Evolutionary conservation across 2,329 filamentous ascomycete species (phyloP), one percentile per base, ranked within the genome.

Genomic region (Monosporascus ibericus): DNA sequence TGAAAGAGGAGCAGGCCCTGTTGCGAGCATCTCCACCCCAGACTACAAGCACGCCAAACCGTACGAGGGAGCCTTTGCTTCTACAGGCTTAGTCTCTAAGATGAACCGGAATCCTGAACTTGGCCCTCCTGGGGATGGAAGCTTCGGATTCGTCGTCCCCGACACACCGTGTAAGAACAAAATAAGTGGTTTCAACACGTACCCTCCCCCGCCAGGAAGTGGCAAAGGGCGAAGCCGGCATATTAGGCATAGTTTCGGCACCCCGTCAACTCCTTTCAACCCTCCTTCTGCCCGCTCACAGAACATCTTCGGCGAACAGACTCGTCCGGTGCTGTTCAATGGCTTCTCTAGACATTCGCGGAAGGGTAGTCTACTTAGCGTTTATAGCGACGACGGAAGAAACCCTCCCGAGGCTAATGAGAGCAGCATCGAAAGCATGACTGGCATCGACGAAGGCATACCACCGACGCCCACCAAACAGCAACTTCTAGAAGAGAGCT

Each of bases 121-220:
- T 49, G 80, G 75, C 68, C 58, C 71, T 75, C 64, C 71, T 73
- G 59, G 70, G 20, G 20, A 46, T 68, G 78, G 69, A 84, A 86
- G 65, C 74, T 82, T 63, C 34, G 59, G 60, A 25, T 58, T 52
- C 20, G 79, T 81, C 30, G 92, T 95, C 77, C 92, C 94, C 1
- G 94, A 97, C 66, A 99, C 94, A 1, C 94, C 94, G 1, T 97
- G 94, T 72, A 99, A 97, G 75, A 91, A 94, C 66, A 85, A 87
- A 50, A 75, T 79, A 5, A 85, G 83, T 59, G 73, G 86, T 52
- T 82, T 92, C 71, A 78, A 87, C 61, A 82, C 87, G 49, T 81
- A 81, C 69, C 82, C 84, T 1, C 80, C 78, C 1, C 75, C 75
- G 1, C 74, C 62, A 8, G 84, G 83, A 49, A 85, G 79, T 59